Base-by-base conservation (phyloP, 108 stramenopile species). In the Nannochloropsis gaditana region DNA sequence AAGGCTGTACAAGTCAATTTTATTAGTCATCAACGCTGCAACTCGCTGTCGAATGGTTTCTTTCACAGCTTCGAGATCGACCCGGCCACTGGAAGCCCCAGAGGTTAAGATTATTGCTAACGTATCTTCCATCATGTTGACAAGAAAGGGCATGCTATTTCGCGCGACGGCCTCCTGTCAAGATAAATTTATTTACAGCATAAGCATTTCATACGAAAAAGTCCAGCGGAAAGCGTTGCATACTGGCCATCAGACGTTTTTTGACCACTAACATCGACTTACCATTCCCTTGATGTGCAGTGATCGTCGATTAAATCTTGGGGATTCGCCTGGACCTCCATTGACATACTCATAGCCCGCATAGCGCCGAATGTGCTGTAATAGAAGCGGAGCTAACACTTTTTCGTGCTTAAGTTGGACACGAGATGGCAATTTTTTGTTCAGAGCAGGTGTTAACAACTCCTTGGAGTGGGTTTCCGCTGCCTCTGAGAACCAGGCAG, bases 111-210 rank as follows among this genome's bases (percentile, higher is more conserved):
- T 73, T n/a, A 73, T 15, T 73, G 59, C 59, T 73, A 73, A n/a
- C 8, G 59, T 73, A 6, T 6, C n/a, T 6, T 73, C 6, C 59
- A 73, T 73, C 59, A 73, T n/a, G 0, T 73, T n/a, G 59, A 73
- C 59, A n/a, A 73, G 59, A 73, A 73, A 73, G n/a, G 59, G 59
- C 59, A 73, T 73, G 59, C 59, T 73, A 73, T 8, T 8, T n/a
- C 59, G 59, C 59, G 59, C 59, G 19, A 73, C 59, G 3, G 59
- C 59, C 59, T 73, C 59, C 4, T 73, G 8, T 73, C 2, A 73
- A 73, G 59, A 73, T 73, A 73, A 6, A 31, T 31, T 31, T 31
- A 31, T 31, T 31, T 31, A 31, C 31, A 31, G 31, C 31, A 31
- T 31, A 1, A 31, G 31, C 31, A 1, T 31, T 31, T 31, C 31